Evolutionary conservation across 768 basidiomycete genomes (phyloP).

Genomic region (Podaxis sp.): DNA sequence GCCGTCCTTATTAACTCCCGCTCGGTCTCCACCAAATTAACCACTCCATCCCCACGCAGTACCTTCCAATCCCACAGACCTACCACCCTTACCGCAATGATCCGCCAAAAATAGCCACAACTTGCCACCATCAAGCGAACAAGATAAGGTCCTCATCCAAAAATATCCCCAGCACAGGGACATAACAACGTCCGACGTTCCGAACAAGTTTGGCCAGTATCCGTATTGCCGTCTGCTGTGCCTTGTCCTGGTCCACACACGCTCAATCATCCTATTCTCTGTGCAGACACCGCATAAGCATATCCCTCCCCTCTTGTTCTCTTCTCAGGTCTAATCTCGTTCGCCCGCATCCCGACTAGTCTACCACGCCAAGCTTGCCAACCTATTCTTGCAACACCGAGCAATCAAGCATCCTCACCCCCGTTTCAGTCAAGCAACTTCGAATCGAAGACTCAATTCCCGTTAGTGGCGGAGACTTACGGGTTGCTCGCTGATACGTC

Average conservation of each 20-base stretch:
- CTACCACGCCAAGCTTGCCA: not conserved
- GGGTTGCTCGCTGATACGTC: not conserved
- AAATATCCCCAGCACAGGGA: conserved; percentile 1
- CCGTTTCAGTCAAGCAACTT: conserved; percentile 5
- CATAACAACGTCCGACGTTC: not conserved
- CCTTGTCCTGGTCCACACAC: not conserved
- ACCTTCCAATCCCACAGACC: conserved; percentile 7
- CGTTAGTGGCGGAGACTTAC: conserved; percentile 4
- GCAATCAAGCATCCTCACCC: conserved; percentile 3
- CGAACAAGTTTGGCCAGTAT: not conserved
- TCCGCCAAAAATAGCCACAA: conserved; percentile 6
- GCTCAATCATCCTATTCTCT: not conserved
- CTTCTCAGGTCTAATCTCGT: not conserved
- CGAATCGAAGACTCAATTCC: not conserved
- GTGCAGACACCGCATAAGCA: not conserved
- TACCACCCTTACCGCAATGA: not conserved
- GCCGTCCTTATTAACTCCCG: not conserved
- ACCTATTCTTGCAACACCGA: conserved; percentile 8
- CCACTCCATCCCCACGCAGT: conserved; percentile 1
- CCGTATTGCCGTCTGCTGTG: not conserved
- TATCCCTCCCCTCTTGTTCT: not conserved
- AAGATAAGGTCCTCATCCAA: conserved; percentile 1
- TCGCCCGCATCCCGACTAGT: not conserved
- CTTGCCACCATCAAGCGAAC: not conserved
- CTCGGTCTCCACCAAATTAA: not conserved